phyloP scores from a whole-genome alignment of 768 basidiomycete species.

The Russula sp. region DNA sequence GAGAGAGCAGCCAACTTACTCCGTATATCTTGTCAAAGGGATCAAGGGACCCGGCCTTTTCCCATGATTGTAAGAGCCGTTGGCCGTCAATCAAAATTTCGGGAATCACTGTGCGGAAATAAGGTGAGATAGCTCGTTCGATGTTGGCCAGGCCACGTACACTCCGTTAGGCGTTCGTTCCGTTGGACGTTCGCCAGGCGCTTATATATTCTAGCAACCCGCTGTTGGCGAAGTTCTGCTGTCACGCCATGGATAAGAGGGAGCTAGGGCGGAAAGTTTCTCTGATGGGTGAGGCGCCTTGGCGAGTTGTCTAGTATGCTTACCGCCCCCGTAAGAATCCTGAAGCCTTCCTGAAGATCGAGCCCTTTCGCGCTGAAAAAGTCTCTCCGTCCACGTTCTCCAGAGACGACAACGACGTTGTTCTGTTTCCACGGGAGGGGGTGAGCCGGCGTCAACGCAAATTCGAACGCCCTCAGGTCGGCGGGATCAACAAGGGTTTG shows the following conservation, averaged over 20 bases:
- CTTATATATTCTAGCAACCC: conserved; percentile 63
- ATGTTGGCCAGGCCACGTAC: conserved; percentile 40
- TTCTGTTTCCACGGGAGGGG: conserved; percentile 41
- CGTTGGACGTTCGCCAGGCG: conserved; percentile 60
- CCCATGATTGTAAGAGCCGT: conserved; percentile 59
- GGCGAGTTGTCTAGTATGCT: conserved; percentile 25
- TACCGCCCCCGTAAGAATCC: conserved; percentile 72
- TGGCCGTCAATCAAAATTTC: conserved; percentile 59
- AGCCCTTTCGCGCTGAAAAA: conserved; percentile 68
- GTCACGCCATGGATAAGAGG: conserved; percentile 74
- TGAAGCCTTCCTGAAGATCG: conserved; percentile 75
- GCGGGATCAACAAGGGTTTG: conserved; percentile 5
- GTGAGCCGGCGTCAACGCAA: conserved; percentile 9
- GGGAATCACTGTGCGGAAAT: conserved; percentile 50
- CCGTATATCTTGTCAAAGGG: conserved; percentile 68
- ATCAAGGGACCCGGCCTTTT: conserved; percentile 55
- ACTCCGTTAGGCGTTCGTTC: conserved; percentile 50
- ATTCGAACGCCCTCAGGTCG: not conserved
- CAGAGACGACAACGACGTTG: conserved; percentile 70
- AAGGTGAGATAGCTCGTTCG: conserved; percentile 12
- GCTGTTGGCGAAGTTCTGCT: conserved; percentile 55
- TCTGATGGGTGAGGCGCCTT: not conserved
- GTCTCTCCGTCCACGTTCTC: conserved; percentile 58
- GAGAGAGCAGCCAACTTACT: conserved; percentile 34
- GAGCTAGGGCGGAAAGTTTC: conserved; percentile 40